Evolutionary conservation across 495 filamentous ascomycete genomes (phyloP).

Genomic region (Xylaria grammica): DNA sequence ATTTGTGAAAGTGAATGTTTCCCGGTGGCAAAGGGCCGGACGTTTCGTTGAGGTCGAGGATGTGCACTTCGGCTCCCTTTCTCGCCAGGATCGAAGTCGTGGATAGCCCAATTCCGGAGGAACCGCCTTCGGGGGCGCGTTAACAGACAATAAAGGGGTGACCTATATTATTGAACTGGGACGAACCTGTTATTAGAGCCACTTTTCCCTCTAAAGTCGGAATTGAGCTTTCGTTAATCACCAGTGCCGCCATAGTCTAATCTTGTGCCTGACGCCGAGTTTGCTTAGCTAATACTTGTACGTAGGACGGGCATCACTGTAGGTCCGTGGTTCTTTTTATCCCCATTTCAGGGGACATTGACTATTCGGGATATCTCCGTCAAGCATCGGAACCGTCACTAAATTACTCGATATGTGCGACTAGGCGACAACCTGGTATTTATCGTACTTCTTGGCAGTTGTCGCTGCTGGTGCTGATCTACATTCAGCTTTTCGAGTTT

Average conservation of each 20-base stretch:
- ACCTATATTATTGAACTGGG: background rate
- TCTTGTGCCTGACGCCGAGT: background rate
- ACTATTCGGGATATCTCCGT: conserved; percentile 1
- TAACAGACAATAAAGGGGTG: background rate
- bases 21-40: background rate
- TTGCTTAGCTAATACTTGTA: background rate
- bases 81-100: conserved; percentile 28
- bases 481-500: too few species aligned
- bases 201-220: background rate
- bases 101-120: conserved; percentile 28
- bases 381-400: background rate
- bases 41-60: conserved; percentile 27
- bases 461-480: too few species aligned
- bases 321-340: background rate
- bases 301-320: background rate
- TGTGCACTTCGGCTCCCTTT: conserved; percentile 29
- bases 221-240: background rate
- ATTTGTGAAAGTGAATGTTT: conserved; percentile 18
- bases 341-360: background rate
- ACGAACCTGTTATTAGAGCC: conserved; percentile 2
- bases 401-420: background rate
- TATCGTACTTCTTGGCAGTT: too few species aligned
- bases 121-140: background rate
- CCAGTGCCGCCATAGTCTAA: background rate
- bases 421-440: too few species aligned